Evolutionary conservation across 805 yeast genomes (phyloP), one percentile per base, ranked within the genome.

Genomic region (Wickerhamomyces bisporus): DNA sequence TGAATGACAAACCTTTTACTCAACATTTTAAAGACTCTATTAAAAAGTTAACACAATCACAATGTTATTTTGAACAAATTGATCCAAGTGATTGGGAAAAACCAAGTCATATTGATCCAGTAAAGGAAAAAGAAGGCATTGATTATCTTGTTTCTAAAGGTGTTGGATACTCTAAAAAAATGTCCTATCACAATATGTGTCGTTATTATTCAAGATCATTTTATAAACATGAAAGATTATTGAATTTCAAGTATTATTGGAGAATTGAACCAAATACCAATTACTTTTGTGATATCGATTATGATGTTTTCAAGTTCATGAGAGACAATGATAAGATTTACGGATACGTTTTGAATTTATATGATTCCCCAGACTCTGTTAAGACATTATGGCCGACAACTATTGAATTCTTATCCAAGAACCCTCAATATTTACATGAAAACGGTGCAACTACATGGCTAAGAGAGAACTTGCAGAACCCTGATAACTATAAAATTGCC

Each of bases 131-230:
- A 10, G 54, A 59, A 36, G 74, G 70, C 3, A 68, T 73, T 54
- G 54, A 65, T 18, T 41, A 55, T 11, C 40, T 77, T 50, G 55
- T 48, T 4, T 57, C 61, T 3, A 64, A 72, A 33, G 65, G 70
- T 20, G 71, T 79, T 14, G 78, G 77, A 5, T 82, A 83, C 54
- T 86, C 88, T 2, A 65, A 65, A 16, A 66, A 63, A 58, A 58
- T 55, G 16, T 79, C 88, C 0, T 86, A 86, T 50, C 94, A 84
- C 52, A 81, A 83, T 52, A 86, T 86, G 95, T 86, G 95, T 56
- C 70, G 95, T 19, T 86, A 80, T 59, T 83, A 84, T 56, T 77
- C 82, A 35, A 77, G 75, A 11, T 62, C 61, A 41, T 82, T 85
- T 51, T 82, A 71, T 54, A 69, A 81, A 35, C 74, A 81, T 44